Evolutionary conservation across 1,284 basidiomycete genomes (phyloP).

Genomic region (Mixia osmundae): DNA sequence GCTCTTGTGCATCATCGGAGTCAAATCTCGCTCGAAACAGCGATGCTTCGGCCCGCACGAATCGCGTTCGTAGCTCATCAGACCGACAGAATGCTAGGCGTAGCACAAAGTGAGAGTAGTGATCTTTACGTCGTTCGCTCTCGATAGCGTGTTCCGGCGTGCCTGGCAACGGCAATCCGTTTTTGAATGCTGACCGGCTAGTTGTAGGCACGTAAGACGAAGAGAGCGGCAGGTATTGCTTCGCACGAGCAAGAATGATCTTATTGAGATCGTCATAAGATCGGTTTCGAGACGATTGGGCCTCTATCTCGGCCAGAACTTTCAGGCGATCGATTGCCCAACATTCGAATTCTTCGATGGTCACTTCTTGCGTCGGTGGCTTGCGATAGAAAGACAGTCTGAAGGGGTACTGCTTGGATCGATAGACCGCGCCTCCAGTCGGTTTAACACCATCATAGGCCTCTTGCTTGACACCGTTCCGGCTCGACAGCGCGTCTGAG

Average conservation of each 20-base stretch:
- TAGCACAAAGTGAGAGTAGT: constrained; percentile 83
- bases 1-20: constrained; percentile 37
- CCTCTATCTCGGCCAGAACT: constrained; percentile 85
- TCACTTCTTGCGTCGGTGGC: constrained; percentile 74
- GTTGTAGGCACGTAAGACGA: too few species aligned
- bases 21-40: constrained; percentile 73
- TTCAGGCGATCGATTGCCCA: constrained; percentile 72
- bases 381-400: constrained; percentile 67
- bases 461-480: too few species aligned
- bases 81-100: constrained; percentile 86
- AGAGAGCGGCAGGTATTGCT: constrained; percentile 47
- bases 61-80: constrained; percentile 79
- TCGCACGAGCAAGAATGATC: constrained; percentile 36
- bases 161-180: too few species aligned
- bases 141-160: too few species aligned
- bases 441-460: too few species aligned
- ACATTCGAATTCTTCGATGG: constrained; percentile 85
- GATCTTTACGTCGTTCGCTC: constrained; percentile 56
- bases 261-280: constrained; percentile 47
- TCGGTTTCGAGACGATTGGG: constrained; percentile 62
- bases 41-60: constrained; percentile 66
- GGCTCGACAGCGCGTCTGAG: too few species aligned
- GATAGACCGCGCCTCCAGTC: too few species aligned
- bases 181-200: constrained; percentile 26
- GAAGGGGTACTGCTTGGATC: constrained; percentile 38